A percentile compares a stretch with the other conserved stretches of the same genome.
Evolutionary conservation across 208 protist species (phyloP).

Genomic region (Trypanosoma avium): DNA sequence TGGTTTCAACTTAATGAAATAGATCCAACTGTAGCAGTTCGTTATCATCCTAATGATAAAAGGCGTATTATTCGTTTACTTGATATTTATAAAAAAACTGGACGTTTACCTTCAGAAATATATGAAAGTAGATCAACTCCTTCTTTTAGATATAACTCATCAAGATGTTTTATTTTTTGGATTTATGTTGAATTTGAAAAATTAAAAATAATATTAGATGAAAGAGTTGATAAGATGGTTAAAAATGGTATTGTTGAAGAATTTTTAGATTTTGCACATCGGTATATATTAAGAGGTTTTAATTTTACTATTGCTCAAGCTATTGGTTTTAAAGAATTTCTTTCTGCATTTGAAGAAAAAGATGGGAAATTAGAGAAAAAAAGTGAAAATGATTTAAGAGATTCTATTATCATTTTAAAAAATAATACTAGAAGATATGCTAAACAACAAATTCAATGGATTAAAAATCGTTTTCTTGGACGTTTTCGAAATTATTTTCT

Average conservation of each 20-base stretch:
- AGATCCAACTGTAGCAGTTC: constrained; percentile 61
- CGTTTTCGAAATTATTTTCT: constrained; percentile 24
- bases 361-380: constrained; percentile 1
- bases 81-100: constrained; percentile 63
- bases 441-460: constrained; percentile 74
- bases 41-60: constrained; percentile 85
- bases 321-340: constrained; percentile 84
- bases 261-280: constrained; percentile 34
- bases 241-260: constrained; percentile 66
- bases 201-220: constrained; percentile 51
- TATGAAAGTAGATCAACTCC: constrained; percentile 23
- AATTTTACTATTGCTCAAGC: constrained; percentile 58
- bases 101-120: constrained; percentile 52
- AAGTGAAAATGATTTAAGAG: constrained; percentile 20
- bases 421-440: constrained; percentile 77
- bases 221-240: constrained; percentile 83
- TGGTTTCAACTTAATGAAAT: constrained; percentile 65
- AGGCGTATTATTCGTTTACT: constrained; percentile 77
- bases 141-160: constrained; percentile 39
- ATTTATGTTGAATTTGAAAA: constrained; percentile 30
- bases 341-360: constrained; percentile 24
- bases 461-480: constrained; percentile 69
- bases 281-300: constrained; percentile 38
- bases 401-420: constrained; percentile 59
- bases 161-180: constrained; percentile 72